Evolutionary conservation across 257 asterid species (phyloP).

Genomic region (Solanum bulbocastanum): DNA sequence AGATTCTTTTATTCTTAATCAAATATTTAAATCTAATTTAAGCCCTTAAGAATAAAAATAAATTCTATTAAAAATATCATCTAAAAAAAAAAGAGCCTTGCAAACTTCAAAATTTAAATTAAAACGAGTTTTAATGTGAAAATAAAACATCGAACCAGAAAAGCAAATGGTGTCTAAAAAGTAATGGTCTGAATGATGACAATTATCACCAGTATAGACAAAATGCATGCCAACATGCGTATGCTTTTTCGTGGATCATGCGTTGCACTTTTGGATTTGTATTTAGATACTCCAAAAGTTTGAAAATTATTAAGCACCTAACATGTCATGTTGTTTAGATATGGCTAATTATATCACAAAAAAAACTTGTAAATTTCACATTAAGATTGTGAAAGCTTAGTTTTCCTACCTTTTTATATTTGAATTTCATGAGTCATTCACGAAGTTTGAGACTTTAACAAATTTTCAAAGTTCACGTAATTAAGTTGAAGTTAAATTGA

Average conservation of each 20-base stretch:
- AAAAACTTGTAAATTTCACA: background rate
- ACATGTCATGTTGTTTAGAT: background rate
- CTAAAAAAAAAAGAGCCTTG: too few species aligned
- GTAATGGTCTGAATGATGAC: background rate
- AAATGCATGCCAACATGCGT: background rate
- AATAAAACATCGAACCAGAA: fast-evolving
- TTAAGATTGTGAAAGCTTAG: background rate
- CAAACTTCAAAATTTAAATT: too few species aligned
- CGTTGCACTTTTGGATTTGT: background rate
- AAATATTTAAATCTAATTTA: background rate
- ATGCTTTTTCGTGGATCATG: background rate
- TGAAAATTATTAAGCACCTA: background rate
- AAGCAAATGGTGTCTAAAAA: background rate
- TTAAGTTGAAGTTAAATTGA: background rate
- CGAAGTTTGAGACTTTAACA: background rate
- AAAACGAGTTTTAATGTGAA: background rate
- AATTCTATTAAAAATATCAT: background rate
- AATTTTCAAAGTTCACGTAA: background rate
- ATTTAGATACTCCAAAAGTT: too few species aligned
- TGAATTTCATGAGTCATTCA: background rate
- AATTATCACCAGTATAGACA: background rate
- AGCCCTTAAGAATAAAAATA: too few species aligned
- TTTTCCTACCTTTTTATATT: background rate
- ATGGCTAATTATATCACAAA: background rate
- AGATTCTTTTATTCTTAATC: background rate